Percentiles rank a stretch among this genome's conserved stretches.
Conservation (phyloP, 2,329 filamentous ascomycete genomes). For the Akanthomyces lecanii region DNA sequence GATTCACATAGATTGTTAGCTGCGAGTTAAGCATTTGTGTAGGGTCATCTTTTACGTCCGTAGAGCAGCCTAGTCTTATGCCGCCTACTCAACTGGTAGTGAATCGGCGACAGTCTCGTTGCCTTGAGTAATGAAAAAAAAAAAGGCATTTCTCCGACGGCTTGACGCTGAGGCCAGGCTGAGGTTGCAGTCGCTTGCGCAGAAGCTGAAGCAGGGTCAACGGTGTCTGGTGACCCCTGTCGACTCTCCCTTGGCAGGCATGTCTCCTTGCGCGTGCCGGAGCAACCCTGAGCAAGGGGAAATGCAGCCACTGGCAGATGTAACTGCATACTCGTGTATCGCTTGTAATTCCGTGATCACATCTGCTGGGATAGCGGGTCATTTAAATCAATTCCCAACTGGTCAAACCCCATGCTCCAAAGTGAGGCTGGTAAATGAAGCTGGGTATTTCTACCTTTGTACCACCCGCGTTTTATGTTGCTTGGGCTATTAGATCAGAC, state of each 20-base stretch:
- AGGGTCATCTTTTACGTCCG: too few relatives aligned
- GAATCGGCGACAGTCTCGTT: too few relatives aligned
- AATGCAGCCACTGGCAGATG: background rate
- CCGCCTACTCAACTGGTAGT: too few relatives aligned
- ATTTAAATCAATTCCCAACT: background rate
- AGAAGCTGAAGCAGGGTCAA: background rate
- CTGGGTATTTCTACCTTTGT: background rate
- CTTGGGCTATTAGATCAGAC: background rate
- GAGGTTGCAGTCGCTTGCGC: background rate
- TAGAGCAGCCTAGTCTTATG: too few relatives aligned
- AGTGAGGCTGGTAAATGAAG: background rate
- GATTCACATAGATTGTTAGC: background rate
- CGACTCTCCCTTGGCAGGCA: background rate
- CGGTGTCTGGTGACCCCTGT: background rate
- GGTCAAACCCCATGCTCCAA: too few relatives aligned
- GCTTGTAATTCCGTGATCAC: background rate
- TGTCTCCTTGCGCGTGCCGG: background rate
- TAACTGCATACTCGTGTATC: background rate
- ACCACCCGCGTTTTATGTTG: background rate
- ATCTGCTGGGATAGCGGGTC: background rate
- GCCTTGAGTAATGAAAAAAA: too few relatives aligned
- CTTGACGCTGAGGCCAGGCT: background rate
- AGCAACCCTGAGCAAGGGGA: background rate
- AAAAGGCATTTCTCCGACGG: background rate
- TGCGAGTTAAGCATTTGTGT: background rate